Evolutionary conservation across 257 asterid species (phyloP).

Genomic region (Knoxia roxburghii): DNA sequence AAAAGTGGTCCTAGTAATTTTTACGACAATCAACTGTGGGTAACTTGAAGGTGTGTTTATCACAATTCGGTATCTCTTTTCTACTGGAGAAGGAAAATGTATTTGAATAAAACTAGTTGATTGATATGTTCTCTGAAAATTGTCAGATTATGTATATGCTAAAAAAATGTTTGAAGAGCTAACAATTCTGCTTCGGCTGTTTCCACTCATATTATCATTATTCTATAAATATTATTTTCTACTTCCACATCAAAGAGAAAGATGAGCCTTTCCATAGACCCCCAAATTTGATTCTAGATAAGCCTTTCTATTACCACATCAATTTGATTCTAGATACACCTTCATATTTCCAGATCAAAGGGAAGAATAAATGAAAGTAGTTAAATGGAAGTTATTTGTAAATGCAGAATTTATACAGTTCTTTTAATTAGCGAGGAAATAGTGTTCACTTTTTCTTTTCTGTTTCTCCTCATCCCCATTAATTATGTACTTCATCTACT

Average conservation of each 20-base stretch:
- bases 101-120: not conserved
- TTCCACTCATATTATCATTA: not conserved
- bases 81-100: not conserved
- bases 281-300: too few relatives aligned
- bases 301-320: too few relatives aligned
- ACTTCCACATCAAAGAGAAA: not conserved
- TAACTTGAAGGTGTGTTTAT: not conserved
- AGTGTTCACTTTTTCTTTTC: not conserved
- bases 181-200: not conserved
- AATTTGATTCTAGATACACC: too few relatives aligned
- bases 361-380: too few relatives aligned
- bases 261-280: too few relatives aligned
- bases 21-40: too few relatives aligned
- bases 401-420: not conserved
- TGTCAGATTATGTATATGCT: not conserved
- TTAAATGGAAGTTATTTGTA: not conserved
- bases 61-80: not conserved
- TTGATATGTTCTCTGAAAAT: too few relatives aligned
- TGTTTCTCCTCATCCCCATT: conserved; percentile 2
- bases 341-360: too few relatives aligned
- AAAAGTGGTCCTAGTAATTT: not conserved
- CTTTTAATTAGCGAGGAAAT: not conserved
- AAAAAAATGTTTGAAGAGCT: not conserved
- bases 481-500: conserved; percentile 19
- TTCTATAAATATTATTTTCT: not conserved